Percentiles rank a stretch among this genome's conserved stretches.
Evolutionary conservation across 345 rosid species (phyloP).

Genomic region (Lepidium didymum): DNA sequence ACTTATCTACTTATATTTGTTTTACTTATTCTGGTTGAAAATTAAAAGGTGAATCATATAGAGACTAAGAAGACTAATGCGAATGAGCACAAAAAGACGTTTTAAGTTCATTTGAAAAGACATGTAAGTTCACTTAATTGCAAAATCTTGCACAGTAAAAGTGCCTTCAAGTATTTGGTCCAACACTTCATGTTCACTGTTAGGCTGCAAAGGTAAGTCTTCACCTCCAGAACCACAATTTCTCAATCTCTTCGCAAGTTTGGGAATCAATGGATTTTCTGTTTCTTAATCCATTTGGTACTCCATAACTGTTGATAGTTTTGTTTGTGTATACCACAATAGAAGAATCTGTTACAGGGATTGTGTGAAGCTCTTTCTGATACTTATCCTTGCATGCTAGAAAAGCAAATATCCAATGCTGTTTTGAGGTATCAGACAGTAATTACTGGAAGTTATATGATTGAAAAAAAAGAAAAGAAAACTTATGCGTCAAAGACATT

Average conservation of each 20-base stretch:
- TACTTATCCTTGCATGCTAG: conserved; percentile 38
- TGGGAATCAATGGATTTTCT: conserved; percentile 44
- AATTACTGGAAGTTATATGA: conserved; percentile 2
- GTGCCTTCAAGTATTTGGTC: conserved; percentile 37
- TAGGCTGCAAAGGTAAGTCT: conserved; percentile 34
- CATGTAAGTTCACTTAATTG: neutral
- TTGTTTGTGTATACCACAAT: conserved; percentile 30
- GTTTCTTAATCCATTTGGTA: conserved; percentile 40
- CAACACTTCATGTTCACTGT: conserved; percentile 40
- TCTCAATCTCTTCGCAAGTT: conserved; percentile 60
- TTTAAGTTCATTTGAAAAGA: too few species aligned
- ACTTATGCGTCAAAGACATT: conserved; percentile 43
- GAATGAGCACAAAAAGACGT: too few species aligned
- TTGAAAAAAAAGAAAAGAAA: conserved; percentile 9
- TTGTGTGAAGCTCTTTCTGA: conserved; percentile 40
- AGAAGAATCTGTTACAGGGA: conserved; percentile 32
- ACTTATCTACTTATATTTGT: too few species aligned
- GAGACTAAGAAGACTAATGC: too few species aligned
- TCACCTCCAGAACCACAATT: conserved; percentile 41
- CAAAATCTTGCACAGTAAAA: conserved; percentile 41
- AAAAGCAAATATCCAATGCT: conserved; percentile 11
- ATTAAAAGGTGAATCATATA: too few species aligned
- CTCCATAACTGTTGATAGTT: conserved; percentile 31
- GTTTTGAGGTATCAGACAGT: neutral
- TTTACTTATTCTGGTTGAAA: too few species aligned